Evolutionary conservation across 306 rosid genomes (phyloP).

Genomic region (Quercus cerris): DNA sequence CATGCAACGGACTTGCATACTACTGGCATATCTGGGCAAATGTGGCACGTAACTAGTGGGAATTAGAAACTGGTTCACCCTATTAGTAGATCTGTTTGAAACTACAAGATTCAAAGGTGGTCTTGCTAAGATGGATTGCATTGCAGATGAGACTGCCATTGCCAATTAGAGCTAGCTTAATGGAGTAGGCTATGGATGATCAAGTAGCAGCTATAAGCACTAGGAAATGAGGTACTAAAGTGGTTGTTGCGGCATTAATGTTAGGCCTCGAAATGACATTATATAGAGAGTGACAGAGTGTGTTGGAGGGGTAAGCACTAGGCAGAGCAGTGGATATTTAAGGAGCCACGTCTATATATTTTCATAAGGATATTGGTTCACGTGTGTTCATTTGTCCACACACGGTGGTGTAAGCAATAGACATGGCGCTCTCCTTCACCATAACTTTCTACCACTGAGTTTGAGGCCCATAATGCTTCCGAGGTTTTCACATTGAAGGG

Average conservation of each 20-base stretch:
- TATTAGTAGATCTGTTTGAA: conserved; percentile 7
- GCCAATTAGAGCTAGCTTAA: too few species aligned
- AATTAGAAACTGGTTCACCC: conserved; percentile 22
- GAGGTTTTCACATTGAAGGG: too few species aligned
- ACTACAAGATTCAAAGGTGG: conserved; percentile 23
- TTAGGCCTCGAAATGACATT: not conserved
- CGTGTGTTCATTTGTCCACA: too few species aligned
- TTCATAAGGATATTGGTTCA: too few species aligned
- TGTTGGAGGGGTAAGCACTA: not conserved
- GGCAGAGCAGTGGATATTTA: conserved; percentile 32
- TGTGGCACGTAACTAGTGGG: conserved; percentile 17
- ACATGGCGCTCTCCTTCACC: too few species aligned
- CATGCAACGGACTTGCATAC: conserved; percentile 32
- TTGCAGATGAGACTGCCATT: conserved; percentile 42
- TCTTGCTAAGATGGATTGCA: conserved; percentile 39
- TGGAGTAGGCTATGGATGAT: too few species aligned
- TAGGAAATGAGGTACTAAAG: too few species aligned
- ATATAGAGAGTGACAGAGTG: not conserved
- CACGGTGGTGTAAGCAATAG: too few species aligned
- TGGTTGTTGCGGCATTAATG: too few species aligned
- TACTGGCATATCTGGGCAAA: conserved; percentile 14
- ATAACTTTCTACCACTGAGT: too few species aligned
- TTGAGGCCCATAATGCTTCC: too few species aligned
- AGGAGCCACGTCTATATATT: conserved; percentile 6
- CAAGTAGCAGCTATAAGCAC: too few species aligned